Evolutionary conservation across 202 grass and related monocot species (phyloP).

Genomic region (Schoenoplectus triqueter): DNA sequence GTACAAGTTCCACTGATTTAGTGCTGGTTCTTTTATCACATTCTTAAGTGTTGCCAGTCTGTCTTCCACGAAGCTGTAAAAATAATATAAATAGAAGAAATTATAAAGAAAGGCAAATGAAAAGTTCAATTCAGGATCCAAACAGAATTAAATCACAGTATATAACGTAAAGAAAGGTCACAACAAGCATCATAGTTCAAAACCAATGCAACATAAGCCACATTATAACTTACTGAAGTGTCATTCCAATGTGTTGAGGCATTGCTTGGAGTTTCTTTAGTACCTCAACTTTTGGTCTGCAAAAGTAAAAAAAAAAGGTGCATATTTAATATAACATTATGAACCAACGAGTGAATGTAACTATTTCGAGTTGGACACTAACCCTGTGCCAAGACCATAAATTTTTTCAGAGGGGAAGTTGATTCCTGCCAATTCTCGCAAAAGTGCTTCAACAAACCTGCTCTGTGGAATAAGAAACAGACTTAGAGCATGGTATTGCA

Average conservation of each 20-base stretch:
- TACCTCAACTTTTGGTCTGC: constrained; percentile 83
- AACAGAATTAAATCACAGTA: background rate
- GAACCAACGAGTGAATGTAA: constrained; percentile 26
- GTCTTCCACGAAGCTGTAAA: constrained; percentile 84
- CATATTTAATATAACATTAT: background rate
- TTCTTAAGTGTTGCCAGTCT: constrained; percentile 76
- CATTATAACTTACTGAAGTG: constrained; percentile 65
- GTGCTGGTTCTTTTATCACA: constrained; percentile 81
- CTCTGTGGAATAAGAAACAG: constrained; percentile 54
- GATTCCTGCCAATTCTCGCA: constrained; percentile 79
- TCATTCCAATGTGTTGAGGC: constrained; percentile 66
- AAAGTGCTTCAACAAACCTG: constrained; percentile 83
- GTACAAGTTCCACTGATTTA: constrained; percentile 86
- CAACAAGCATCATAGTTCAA: background rate
- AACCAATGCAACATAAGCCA: background rate
- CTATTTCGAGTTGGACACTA: constrained; percentile 30
- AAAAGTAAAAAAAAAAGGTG: constrained; percentile 35
- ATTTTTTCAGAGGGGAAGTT: constrained; percentile 75
- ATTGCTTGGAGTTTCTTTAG: constrained; percentile 79
- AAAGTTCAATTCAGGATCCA: constrained; percentile 3
- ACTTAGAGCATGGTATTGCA: constrained; percentile 14
- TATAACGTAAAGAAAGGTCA: background rate
- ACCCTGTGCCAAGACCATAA: constrained; percentile 95
- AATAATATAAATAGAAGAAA: constrained; percentile 16
- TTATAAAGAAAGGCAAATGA: constrained; percentile 12